Evolutionary conservation across 768 basidiomycete genomes (phyloP), one percentile per base, ranked within the genome.

Genomic region (Lyophyllum atratum): DNA sequence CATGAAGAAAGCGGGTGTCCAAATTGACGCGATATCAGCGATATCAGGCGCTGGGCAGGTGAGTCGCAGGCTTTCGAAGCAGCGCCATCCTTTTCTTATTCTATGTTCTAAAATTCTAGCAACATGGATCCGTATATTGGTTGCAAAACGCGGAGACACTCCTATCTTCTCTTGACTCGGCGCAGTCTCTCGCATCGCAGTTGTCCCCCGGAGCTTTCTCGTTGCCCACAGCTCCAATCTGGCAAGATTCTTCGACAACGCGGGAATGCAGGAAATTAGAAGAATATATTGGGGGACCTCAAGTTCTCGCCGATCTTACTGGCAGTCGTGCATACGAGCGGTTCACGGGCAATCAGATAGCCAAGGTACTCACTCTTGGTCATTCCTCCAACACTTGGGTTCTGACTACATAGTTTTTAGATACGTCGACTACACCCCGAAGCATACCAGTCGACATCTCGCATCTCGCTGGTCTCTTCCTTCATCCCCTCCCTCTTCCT

Each of bases 91-190:
- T n/a, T 22, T 48, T 24, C 53, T 45, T 37, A n/a, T 45, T 25
- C 15, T 29, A 43, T n/a, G n/a, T 25, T 29, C 58, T 5, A n/a
- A n/a, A n/a, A n/a, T n/a, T n/a, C n/a, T 45, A 91, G 89, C 90
- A 93, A 89, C 92, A 93, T 68, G 90, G 91, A 21, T 91, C 90
- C 4, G 89, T 93, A 2, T 93, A 88, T 66, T 93, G 92, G 92
- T 87, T 88, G 0, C 62, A 69, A 12, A 70, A 74, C 11, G 86
- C 86, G 0, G 79, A 82, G 52, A 37, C 58, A 5, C 67, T 82
- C 8, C 77, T 95, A 7, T 72, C 80, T 2, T 73, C 72, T 2
- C 77, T 93, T 53, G 78, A 87, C 67, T 62, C 85, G 0, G 59
- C 68, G 9, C 72, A 79, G 51, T 67, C 81, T 1, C 74, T 93